phyloP scores from a whole-genome alignment of 176 grass and related monocot species.

The Chrysopogon serrulatus region DNA sequence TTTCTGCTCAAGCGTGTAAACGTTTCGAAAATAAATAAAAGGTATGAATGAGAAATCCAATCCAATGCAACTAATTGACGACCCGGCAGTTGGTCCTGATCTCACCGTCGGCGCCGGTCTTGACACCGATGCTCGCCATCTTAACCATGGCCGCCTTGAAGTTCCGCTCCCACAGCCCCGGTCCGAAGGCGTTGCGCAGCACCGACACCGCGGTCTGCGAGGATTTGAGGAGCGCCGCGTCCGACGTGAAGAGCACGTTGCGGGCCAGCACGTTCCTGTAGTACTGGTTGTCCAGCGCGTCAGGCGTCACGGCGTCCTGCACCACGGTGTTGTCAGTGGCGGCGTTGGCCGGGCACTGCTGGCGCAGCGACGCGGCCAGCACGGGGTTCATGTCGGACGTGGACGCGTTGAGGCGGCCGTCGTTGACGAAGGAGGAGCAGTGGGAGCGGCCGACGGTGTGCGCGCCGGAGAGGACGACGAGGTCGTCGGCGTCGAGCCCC shows the following conservation, averaged over 20 bases:
- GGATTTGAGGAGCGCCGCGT: constrained; percentile 15
- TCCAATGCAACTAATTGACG: no score
- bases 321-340: constrained; percentile 21
- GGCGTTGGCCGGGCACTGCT: constrained; percentile 1
- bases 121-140: constrained; percentile 10
- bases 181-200: background rate
- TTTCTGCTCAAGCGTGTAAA: no score
- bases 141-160: constrained; percentile 40
- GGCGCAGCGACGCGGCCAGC: background rate
- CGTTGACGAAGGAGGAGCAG: constrained; percentile 16
- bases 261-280: constrained; percentile 23
- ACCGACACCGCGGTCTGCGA: background rate
- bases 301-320: constrained; percentile 24
- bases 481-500: constrained; percentile 2
- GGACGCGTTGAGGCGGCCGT: background rate
- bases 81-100: constrained; percentile 34
- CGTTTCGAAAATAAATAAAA: no score
- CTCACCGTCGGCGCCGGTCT: constrained; percentile 8
- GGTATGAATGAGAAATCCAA: no score
- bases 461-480: constrained; percentile 36
- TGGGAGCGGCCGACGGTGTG: constrained; percentile 34
- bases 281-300: constrained; percentile 34
- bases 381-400: background rate
- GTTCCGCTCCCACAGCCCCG: constrained; percentile 18
- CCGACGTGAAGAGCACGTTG: constrained; percentile 39